phyloP scores from a whole-genome alignment of 768 basidiomycete genomes.

The Scleroderma bovista region DNA sequence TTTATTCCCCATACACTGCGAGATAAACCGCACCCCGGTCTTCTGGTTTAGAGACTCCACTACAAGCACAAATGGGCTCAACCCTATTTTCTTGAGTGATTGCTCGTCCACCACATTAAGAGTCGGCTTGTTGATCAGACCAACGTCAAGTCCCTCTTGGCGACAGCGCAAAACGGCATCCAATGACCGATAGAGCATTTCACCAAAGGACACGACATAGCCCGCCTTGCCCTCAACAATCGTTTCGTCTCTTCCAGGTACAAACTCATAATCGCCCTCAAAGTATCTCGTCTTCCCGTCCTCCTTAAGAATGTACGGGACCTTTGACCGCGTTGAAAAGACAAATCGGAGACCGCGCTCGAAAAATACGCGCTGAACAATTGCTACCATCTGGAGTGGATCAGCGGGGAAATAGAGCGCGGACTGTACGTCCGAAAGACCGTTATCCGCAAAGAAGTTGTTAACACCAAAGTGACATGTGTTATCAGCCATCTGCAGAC shows the following conservation, averaged over 20 bases:
- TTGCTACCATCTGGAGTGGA: slow-evolving; percentile 69
- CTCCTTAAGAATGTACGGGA: slow-evolving; percentile 78
- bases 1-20: background rate
- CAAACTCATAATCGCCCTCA: slow-evolving; percentile 67
- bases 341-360: slow-evolving; percentile 78
- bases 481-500: slow-evolving; percentile 48
- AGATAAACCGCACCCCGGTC: slow-evolving; percentile 53
- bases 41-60: slow-evolving; percentile 86
- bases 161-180: slow-evolving; percentile 77
- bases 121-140: slow-evolving; percentile 81
- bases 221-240: slow-evolving; percentile 74
- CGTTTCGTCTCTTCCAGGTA: slow-evolving; percentile 80
- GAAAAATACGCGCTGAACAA: slow-evolving; percentile 77
- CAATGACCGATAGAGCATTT: slow-evolving; percentile 79
- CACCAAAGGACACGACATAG: slow-evolving; percentile 82
- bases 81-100: slow-evolving; percentile 66
- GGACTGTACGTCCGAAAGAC: slow-evolving; percentile 72
- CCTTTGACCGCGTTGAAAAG: slow-evolving; percentile 87
- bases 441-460: slow-evolving; percentile 85
- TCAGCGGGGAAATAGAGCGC: slow-evolving; percentile 89
- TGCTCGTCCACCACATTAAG: slow-evolving; percentile 82
- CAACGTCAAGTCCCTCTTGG: slow-evolving; percentile 71
- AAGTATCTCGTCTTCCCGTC: slow-evolving; percentile 65
- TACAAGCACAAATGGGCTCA: slow-evolving; percentile 73
- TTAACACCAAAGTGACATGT: slow-evolving; percentile 72